phyloP scores from a whole-genome alignment of 108 stramenopile species.

The Discostella stelligeroides region DNA sequence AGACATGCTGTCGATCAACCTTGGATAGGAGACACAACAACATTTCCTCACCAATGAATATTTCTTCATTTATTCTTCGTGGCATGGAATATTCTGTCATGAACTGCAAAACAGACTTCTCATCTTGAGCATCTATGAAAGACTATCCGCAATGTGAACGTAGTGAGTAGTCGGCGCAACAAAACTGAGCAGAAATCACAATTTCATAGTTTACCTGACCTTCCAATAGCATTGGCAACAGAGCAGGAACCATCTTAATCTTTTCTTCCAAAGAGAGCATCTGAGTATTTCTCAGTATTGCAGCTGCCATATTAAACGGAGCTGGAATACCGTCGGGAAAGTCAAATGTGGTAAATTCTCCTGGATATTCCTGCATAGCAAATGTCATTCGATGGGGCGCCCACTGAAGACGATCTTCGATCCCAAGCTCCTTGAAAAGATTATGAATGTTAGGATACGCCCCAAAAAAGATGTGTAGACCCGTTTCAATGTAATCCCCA shows the following conservation, averaged over 20 bases:
- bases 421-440: slow-evolving; percentile 83
- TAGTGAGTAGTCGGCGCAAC: not conserved
- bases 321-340: slow-evolving; percentile 68
- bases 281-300: slow-evolving; percentile 73
- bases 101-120: slow-evolving; percentile 64
- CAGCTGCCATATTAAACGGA: slow-evolving; percentile 73
- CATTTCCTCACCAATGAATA: slow-evolving; percentile 41
- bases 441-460: slow-evolving; percentile 98
- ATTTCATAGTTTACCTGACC: slow-evolving; percentile 49
- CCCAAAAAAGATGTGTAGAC: slow-evolving; percentile 96
- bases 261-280: slow-evolving; percentile 78
- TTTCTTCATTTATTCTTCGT: slow-evolving; percentile 70
- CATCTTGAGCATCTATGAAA: slow-evolving; percentile 77
- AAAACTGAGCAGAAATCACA: not conserved
- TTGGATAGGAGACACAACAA: no score
- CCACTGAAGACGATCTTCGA: slow-evolving; percentile 78
- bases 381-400: slow-evolving; percentile 78
- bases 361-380: slow-evolving; percentile 64
- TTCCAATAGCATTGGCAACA: slow-evolving; percentile 67
- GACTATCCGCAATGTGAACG: slow-evolving; percentile 14
- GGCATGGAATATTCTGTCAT: slow-evolving; percentile 79
- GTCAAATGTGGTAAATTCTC: slow-evolving; percentile 75
- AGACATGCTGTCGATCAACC: no score
- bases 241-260: slow-evolving; percentile 66
- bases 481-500: slow-evolving; percentile 95